A percentile compares a stretch with the other conserved stretches of the same genome.
Conservation (phyloP, 352 stramenopile genomes). For the Phytophthora capsici region DNA sequence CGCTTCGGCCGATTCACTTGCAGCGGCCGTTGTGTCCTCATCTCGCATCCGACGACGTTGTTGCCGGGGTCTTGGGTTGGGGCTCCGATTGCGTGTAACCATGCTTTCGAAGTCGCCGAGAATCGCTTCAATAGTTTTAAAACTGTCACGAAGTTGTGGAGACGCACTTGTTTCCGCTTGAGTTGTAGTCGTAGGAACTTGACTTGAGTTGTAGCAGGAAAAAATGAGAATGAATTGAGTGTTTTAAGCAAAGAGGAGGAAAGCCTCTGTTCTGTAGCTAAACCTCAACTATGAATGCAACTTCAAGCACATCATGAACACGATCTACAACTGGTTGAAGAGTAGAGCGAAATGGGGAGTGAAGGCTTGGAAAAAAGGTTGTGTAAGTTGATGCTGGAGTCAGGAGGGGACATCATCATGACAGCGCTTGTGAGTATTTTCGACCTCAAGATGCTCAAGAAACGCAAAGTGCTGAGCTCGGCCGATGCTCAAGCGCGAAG, state of each 20-base stretch:
- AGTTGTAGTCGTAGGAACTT: neutral
- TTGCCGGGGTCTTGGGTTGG: neutral
- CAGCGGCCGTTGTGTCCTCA: neutral
- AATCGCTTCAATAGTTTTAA: neutral
- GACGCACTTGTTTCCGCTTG: neutral
- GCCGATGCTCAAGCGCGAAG: constrained; percentile 67
- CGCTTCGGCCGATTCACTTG: neutral
- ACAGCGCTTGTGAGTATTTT: constrained; percentile 86
- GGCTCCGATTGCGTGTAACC: neutral
- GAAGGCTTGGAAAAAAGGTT: too few species aligned
- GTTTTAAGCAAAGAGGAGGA: neutral
- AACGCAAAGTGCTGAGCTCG: constrained; percentile 86
- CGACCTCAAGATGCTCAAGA: constrained; percentile 91
- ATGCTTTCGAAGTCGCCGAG: neutral
- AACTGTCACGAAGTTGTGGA: neutral
- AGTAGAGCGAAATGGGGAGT: too few species aligned
- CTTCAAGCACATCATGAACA: too few species aligned
- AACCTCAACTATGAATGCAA: neutral
- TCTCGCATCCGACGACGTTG: neutral
- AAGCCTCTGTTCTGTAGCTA: neutral
- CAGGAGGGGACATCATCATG: too few species aligned
- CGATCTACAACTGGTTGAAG: too few species aligned
- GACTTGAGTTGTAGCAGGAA: neutral
- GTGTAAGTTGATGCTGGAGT: too few species aligned
- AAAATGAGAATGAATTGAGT: too few species aligned